Evolutionary conservation across 192 early-diverging fungal species (phyloP).

Genomic region (Kappamyces sp.): DNA sequence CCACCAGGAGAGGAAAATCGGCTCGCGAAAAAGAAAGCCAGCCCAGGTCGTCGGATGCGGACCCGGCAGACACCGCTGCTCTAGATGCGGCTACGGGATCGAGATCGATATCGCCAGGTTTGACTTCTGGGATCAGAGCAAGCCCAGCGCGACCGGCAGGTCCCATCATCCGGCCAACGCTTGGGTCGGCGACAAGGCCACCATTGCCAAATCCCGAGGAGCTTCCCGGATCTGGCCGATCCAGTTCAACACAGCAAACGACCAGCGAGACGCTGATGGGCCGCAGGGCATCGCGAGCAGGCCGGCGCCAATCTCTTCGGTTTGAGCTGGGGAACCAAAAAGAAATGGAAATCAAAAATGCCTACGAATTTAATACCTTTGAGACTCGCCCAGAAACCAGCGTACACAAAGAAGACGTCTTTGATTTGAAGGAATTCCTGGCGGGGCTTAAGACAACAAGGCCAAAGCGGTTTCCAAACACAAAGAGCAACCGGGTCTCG

Average conservation of each 20-base stretch:
- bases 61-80: too few species aligned
- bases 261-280: too few species aligned
- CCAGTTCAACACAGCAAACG: too few species aligned
- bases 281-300: too few species aligned
- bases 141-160: neutral
- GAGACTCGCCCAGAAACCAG: neutral
- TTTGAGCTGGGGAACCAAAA: too few species aligned
- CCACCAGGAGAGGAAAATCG: slow-evolving; percentile 4
- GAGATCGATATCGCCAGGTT: neutral
- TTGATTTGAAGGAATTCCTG: neutral
- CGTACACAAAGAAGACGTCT: neutral
- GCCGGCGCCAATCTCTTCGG: too few species aligned
- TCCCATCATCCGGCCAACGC: neutral
- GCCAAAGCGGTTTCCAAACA: neutral
- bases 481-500: neutral
- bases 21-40: neutral
- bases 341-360: neutral
- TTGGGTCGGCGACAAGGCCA: neutral
- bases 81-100: slow-evolving; percentile 1
- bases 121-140: neutral
- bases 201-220: neutral
- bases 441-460: neutral
- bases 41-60: too few species aligned
- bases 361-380: neutral
- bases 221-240: too few species aligned